Evolutionary conservation across 1,284 basidiomycete species (phyloP).

Genomic region (Ustilago esculenta): DNA sequence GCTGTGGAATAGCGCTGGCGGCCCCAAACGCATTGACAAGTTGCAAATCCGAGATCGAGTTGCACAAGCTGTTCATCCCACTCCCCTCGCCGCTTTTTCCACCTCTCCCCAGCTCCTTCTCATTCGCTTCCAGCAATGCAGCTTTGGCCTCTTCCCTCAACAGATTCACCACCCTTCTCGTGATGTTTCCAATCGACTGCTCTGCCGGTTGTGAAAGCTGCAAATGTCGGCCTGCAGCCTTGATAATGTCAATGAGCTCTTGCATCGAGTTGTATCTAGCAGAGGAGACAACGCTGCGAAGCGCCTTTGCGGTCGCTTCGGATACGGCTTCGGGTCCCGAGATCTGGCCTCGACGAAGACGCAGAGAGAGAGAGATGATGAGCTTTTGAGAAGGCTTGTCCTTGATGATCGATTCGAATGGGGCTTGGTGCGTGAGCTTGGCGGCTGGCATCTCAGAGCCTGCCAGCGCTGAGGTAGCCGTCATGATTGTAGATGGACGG

Average conservation of each 20-base stretch:
- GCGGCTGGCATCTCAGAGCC: background rate
- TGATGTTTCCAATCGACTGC: constrained; percentile 91
- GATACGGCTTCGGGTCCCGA: constrained; percentile 72
- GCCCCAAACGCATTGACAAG: constrained; percentile 24
- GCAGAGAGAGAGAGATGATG: constrained; percentile 49
- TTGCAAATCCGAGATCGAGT: constrained; percentile 44
- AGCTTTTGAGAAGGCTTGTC: constrained; percentile 49
- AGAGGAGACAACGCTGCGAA: constrained; percentile 87
- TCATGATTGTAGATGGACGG: background rate
- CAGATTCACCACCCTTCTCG: constrained; percentile 87
- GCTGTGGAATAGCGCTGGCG: constrained; percentile 16
- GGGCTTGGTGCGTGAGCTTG: constrained; percentile 28
- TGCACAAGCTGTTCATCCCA: constrained; percentile 30
- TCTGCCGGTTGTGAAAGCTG: constrained; percentile 90
- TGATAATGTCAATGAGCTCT: constrained; percentile 83
- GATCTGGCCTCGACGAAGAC: constrained; percentile 49
- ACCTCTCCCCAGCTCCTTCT: constrained; percentile 20
- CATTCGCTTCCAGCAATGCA: constrained; percentile 34
- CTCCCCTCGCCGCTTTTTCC: constrained; percentile 1
- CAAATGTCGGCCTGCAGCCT: constrained; percentile 79
- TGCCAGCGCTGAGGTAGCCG: background rate
- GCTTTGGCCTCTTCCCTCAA: constrained; percentile 80
- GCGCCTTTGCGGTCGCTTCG: constrained; percentile 84
- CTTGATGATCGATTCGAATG: constrained; percentile 40
- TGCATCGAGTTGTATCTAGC: constrained; percentile 87